phyloP scores from a whole-genome alignment of 768 basidiomycete species.

The Boletus rex-veris region DNA sequence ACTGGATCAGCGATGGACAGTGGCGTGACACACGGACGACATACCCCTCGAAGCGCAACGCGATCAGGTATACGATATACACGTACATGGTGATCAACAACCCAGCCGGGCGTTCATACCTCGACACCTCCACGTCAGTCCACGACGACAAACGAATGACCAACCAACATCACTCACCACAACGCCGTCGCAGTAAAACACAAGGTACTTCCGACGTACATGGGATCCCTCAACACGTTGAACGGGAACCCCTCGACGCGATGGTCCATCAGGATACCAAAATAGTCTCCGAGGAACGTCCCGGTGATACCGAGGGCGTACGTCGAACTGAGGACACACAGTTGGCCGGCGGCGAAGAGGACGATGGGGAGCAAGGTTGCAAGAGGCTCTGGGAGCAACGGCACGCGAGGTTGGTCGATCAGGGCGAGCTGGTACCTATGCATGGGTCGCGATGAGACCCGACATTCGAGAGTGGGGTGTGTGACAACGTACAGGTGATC shows the following conservation, averaged over 20 bases:
- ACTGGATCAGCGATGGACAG: not conserved
- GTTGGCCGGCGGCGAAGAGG: constrained; percentile 71
- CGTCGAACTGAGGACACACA: constrained; percentile 84
- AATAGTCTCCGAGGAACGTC: constrained; percentile 84
- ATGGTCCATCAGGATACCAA: constrained; percentile 82
- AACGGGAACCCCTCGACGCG: constrained; percentile 97
- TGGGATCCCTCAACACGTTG: constrained; percentile 87
- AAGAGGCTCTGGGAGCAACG: constrained; percentile 64
- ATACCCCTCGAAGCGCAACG: constrained; percentile 87
- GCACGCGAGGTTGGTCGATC: constrained; percentile 64
- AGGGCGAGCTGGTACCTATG: constrained; percentile 74
- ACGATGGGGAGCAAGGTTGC: constrained; percentile 55
- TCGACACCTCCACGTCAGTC: constrained; percentile 25
- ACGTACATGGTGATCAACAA: constrained; percentile 78
- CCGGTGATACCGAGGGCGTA: constrained; percentile 92
- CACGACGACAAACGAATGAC: not conserved
- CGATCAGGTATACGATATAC: constrained; percentile 78
- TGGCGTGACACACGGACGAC: constrained; percentile 23
- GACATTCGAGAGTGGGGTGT: too few relatives aligned
- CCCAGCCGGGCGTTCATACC: constrained; percentile 86
- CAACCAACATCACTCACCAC: constrained; percentile 51
- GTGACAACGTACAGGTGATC: constrained; percentile 69
- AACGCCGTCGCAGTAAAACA: constrained; percentile 84
- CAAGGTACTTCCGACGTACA: constrained; percentile 96
- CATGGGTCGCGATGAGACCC: too few relatives aligned